phyloP scores from a whole-genome alignment of 2,329 filamentous ascomycete species.

The Aspergillus uvarum region DNA sequence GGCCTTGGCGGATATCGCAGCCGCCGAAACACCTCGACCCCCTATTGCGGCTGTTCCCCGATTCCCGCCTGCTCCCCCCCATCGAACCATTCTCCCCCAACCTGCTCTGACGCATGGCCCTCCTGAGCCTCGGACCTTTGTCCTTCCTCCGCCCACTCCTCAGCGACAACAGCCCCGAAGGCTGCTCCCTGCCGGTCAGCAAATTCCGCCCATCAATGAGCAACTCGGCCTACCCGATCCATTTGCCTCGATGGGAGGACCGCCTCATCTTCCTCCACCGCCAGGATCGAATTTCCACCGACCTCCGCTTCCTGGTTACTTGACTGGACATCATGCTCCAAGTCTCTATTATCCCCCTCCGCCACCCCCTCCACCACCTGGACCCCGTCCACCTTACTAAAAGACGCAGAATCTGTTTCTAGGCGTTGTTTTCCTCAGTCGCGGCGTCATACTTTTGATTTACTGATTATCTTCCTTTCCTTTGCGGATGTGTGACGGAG shows the following conservation, averaged over 20 bases:
- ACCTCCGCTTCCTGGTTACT: constrained; percentile 31
- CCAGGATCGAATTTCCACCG: constrained; percentile 40
- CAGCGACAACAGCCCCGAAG: constrained; percentile 37
- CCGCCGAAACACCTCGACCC: constrained; percentile 31
- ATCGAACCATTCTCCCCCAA: constrained; percentile 34
- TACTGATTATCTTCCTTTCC: background rate
- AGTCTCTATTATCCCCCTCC: constrained; percentile 27
- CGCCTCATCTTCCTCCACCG: constrained; percentile 42
- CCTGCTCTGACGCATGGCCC: constrained; percentile 26
- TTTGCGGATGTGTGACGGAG: background rate
- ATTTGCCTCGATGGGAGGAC: constrained; percentile 35
- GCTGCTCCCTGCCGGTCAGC: constrained; percentile 36
- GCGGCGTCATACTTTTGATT: too few relatives aligned
- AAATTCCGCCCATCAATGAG: constrained; percentile 32
- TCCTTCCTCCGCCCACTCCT: constrained; percentile 27
- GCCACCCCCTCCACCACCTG: constrained; percentile 20
- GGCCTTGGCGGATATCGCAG: constrained; percentile 37
- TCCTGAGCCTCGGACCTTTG: constrained; percentile 34
- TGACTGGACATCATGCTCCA: constrained; percentile 23
- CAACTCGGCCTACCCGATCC: constrained; percentile 39
- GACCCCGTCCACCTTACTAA: constrained; percentile 22
- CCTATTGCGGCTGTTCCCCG: constrained; percentile 43
- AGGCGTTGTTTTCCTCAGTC: background rate
- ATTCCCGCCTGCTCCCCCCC: constrained; percentile 30
- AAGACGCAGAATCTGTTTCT: background rate